Percentiles rank a stretch among this genome's conserved stretches.
Conservation (phyloP, 1,284 basidiomycete genomes). For the Cutaneotrichosporon mucoides region DNA sequence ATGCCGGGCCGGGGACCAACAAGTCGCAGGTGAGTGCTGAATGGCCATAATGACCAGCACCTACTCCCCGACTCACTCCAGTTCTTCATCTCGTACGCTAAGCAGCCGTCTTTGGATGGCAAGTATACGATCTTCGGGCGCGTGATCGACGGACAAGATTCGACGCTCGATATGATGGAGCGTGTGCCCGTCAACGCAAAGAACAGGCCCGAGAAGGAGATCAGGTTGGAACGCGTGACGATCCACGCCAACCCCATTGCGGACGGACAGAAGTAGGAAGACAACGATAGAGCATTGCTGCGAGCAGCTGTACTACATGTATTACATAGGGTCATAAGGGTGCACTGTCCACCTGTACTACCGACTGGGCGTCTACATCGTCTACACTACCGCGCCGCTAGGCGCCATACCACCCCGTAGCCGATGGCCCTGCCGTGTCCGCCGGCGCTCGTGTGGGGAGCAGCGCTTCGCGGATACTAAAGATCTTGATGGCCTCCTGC, state of each 20-base stretch:
- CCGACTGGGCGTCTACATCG: not conserved
- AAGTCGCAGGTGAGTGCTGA: slow-evolving; percentile 59
- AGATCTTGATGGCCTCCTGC: slow-evolving; percentile 49
- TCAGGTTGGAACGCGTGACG: slow-evolving; percentile 73
- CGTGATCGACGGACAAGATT: slow-evolving; percentile 90
- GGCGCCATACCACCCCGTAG: slow-evolving; percentile 12
- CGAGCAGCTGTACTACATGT: slow-evolving; percentile 6
- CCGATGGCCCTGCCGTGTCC: not conserved
- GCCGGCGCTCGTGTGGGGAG: slow-evolving; percentile 46
- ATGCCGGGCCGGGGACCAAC: slow-evolving; percentile 87
- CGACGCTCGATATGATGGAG: slow-evolving; percentile 85
- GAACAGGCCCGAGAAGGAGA: slow-evolving; percentile 78
- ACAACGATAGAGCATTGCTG: slow-evolving; percentile 17
- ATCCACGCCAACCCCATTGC: slow-evolving; percentile 85
- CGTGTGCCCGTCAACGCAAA: slow-evolving; percentile 84
- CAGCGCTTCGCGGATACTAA: slow-evolving; percentile 47
- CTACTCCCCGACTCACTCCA: slow-evolving; percentile 36
- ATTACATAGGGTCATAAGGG: not conserved
- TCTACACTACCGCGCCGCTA: not conserved
- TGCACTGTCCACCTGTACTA: not conserved
- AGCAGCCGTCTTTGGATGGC: slow-evolving; percentile 84
- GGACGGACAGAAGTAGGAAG: slow-evolving; percentile 32
- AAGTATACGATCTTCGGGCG: slow-evolving; percentile 94
- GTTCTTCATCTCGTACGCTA: slow-evolving; percentile 90
- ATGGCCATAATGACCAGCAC: no score